phyloP scores from a whole-genome alignment of 163 green algal genomes.

The Botryococcus braunii region DNA sequence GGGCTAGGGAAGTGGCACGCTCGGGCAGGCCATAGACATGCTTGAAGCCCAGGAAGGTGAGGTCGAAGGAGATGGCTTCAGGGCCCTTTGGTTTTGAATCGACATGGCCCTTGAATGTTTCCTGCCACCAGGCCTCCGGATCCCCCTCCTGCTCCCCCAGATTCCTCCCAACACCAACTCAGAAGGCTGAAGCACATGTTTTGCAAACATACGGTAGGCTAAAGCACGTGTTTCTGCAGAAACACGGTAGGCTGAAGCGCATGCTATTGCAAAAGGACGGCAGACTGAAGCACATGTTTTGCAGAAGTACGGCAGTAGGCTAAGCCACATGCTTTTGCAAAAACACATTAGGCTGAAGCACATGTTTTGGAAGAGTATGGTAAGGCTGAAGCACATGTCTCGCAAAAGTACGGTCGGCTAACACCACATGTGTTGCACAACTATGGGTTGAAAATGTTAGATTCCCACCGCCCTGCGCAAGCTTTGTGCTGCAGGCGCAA shows the following conservation, averaged over 20 bases:
- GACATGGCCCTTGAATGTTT: constrained; percentile 81
- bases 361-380: too few species aligned
- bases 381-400: too few species aligned
- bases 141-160: constrained; percentile 49
- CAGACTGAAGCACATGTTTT: too few species aligned
- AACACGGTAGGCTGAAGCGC: background rate
- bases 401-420: too few species aligned
- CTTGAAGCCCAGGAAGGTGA: constrained; percentile 57
- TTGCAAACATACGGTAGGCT: too few species aligned
- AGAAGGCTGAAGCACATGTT: background rate
- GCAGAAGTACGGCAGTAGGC: too few species aligned
- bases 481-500: too few species aligned
- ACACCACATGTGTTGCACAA: too few species aligned
- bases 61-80: constrained; percentile 83
- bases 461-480: too few species aligned
- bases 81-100: constrained; percentile 85
- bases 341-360: too few species aligned
- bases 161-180: background rate
- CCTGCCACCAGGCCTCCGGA: constrained; percentile 77
- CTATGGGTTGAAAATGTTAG: too few species aligned
- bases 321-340: too few species aligned
- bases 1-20: constrained; percentile 63
- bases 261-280: background rate
- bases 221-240: background rate
- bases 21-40: constrained; percentile 74